Base-by-base conservation (phyloP, 495 filamentous ascomycete genomes). In the Usnea hakonensis region DNA sequence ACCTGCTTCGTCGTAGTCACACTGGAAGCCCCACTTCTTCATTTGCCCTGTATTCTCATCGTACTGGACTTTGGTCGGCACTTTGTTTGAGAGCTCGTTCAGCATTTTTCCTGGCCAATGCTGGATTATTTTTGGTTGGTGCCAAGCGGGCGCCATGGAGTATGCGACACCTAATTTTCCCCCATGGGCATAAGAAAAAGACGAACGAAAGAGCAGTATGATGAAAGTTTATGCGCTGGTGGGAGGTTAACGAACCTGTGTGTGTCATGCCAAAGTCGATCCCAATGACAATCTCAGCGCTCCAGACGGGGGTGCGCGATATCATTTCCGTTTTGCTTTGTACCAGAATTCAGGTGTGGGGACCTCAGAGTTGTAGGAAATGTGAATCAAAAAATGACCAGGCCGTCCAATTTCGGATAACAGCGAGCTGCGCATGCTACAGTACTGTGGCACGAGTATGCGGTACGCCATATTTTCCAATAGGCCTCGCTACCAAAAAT, bases 201-300 rank as follows among this genome's bases (percentile, higher is more conserved):
- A 23, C 14, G 9, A 14, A 36, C n/a, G 40, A n/a, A 30, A 19
- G 3, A 1, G 14, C 26, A 1, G 1, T 7, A 11, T 16, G 40
- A 8, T 7, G 55, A 33, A 30, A 53, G 21, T 26, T 9, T 8
- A 33, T 10, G 16, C 0, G 35, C 13, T 23, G 33, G n/a, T n/a
- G n/a, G n/a, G n/a, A n/a, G n/a, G n/a, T n/a, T n/a, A n/a, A n/a
- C 72, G 62, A 74, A 80, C 81, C 81, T 58, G 82, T 83, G 61
- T 76, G 84, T 36, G 84, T 86, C 72, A 84, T 85, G 2, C 84
- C 84, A 61, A 86, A 74, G 65, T 87, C 84, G 57, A 87, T 72
- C 21, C 81, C 81, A 36, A 86, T 76, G 10, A 84, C 68, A 63
- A 85, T 79, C 65, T 85, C 82, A n/a, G 83, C n/a, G n/a, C n/a